phyloP scores from a whole-genome alignment of 2,329 filamentous ascomycete species.

The Dothideomycetes sp. region DNA sequence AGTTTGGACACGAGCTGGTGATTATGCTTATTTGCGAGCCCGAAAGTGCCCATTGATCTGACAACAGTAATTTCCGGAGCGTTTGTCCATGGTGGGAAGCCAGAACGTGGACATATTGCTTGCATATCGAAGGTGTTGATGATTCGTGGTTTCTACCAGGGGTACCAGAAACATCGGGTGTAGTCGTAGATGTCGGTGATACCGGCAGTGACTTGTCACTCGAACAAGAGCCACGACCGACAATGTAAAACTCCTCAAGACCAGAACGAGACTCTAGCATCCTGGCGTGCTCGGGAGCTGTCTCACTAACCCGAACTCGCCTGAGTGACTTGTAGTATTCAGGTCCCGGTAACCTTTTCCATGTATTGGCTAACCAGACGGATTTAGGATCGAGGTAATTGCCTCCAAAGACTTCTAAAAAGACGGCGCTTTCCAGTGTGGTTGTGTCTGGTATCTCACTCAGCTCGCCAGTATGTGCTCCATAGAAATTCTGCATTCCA shows the following conservation, averaged over 20 bases:
- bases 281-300: slow-evolving; percentile 30
- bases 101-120: slow-evolving; percentile 43
- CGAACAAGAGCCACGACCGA: slow-evolving; percentile 27
- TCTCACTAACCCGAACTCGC: slow-evolving; percentile 16
- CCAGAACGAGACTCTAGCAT: slow-evolving; percentile 36
- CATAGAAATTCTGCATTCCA: slow-evolving; percentile 50
- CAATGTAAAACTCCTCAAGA: slow-evolving; percentile 45
- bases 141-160: slow-evolving; percentile 21
- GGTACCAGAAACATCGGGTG: background rate
- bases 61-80: slow-evolving; percentile 48
- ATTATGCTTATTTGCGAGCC: slow-evolving; percentile 41
- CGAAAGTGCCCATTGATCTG: slow-evolving; percentile 46
- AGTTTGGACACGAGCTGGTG: slow-evolving; percentile 45
- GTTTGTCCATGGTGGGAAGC: slow-evolving; percentile 42
- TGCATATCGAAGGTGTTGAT: slow-evolving; percentile 31
- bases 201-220: slow-evolving; percentile 1
- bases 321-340: slow-evolving; percentile 20
- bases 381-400: slow-evolving; percentile 37
- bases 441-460: slow-evolving; percentile 34
- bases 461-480: slow-evolving; percentile 41
- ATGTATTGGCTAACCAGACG: slow-evolving; percentile 23
- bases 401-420: slow-evolving; percentile 44
- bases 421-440: slow-evolving; percentile 40
- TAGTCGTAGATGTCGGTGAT: background rate
- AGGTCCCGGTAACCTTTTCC: slow-evolving; percentile 7